These are phyloP conservation scores for Talaromyces sp. DNA, from an alignment of 2,329 filamentous ascomycete species.

Conservation along the genomic window DNA sequence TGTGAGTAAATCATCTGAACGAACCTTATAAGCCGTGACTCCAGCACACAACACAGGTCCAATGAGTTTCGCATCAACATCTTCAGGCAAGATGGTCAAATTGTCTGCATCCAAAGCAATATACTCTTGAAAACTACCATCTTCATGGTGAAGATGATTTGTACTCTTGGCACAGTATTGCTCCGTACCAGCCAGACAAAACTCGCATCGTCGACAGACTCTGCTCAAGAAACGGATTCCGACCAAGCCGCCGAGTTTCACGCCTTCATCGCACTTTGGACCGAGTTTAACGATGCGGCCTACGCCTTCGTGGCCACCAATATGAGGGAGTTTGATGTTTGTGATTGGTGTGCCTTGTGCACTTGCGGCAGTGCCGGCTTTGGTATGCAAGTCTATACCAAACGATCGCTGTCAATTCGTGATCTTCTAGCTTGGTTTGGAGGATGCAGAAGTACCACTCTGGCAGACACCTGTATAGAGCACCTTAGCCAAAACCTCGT, in stretches of 20 bases:
- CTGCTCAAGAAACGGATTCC: conserved; percentile 45
- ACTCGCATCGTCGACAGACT: conserved; percentile 45
- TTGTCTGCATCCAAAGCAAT: conserved; percentile 46
- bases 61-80: conserved; percentile 41
- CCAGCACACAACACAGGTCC: conserved; percentile 47
- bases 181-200: conserved; percentile 41
- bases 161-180: conserved; percentile 43
- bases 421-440: not conserved
- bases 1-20: not conserved
- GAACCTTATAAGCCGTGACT: conserved; percentile 44
- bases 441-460: conserved; percentile 33
- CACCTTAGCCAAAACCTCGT: conserved; percentile 47
- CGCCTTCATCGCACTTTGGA: conserved; percentile 31
- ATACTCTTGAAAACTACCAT: conserved; percentile 47
- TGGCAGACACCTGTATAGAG: conserved; percentile 48
- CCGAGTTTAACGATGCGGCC: conserved; percentile 43
- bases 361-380: conserved; percentile 38
- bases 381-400: conserved; percentile 40
- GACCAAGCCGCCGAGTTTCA: conserved; percentile 41
- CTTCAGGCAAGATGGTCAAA: conserved; percentile 43
- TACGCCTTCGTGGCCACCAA: conserved; percentile 48
- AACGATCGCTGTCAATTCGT: not conserved
- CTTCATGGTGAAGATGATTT: conserved; percentile 48
- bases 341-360: conserved; percentile 42
- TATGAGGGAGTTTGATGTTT: conserved; percentile 45